Evolutionary conservation across 2,329 filamentous ascomycete genomes (phyloP), one percentile per base, ranked within the genome.

Genomic region (Cadophora sp.): DNA sequence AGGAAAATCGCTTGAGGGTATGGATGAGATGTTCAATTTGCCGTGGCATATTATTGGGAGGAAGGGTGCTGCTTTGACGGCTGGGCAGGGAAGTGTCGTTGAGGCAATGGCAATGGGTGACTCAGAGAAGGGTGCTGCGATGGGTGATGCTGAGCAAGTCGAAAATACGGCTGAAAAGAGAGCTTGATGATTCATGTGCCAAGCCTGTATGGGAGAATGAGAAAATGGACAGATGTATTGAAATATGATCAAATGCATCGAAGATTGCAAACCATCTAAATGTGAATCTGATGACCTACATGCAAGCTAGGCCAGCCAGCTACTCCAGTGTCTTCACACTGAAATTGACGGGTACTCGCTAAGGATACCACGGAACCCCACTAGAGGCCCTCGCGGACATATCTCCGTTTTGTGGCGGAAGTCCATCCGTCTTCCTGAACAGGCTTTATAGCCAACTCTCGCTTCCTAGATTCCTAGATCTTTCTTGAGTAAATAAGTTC

Each of bases 41-140:
- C 90, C 89, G 0, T 94, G 92, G 92, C 89, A 91, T 78, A 85
- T 86, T 78, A 93, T 95, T 72, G 92, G 92, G 26, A 85, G 5
- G 48, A 68, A 65, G 58, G 66, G 68, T 16, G 59, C 87, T 74
- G 75, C 75, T 69, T 73, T 78, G 61, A 79, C 80, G 71, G 85
- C 86, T 51, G 73, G 69, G 2, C 83, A 86, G 73, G 86, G 85
- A 8, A 83, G 85, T 11, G 74, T 61, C 14, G n/a, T 77, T 55
- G 79, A 80, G 72, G 85, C 86, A 48, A 72, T 77, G 55, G 81
- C 76, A 1, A 73, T 79, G 37, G 75, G 80, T 31, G 67, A 64
- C n/a, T 40, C 22, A 64, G 83, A 85, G 76, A 85, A 86, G 79
- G 76, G 81, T 71, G 77, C 77, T 26, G 73, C 75, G n/a, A 79